Conservation (phyloP, 2,329 filamentous ascomycete species). For the Colletotrichum sp. region DNA sequence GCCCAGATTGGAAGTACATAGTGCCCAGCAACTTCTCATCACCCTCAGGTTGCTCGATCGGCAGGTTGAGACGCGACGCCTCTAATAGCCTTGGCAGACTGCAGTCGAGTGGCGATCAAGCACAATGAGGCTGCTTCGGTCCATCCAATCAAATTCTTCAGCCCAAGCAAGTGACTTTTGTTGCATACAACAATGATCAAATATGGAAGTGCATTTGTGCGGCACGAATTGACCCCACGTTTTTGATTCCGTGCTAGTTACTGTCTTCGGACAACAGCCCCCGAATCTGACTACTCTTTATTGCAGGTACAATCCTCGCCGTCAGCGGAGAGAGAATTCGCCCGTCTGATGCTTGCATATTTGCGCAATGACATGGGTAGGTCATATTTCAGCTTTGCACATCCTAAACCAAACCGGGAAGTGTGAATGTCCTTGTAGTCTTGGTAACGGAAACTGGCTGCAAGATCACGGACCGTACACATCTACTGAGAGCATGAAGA, state of each 20-base stretch:
- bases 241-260: accelerated
- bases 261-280: not conserved
- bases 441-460: not conserved
- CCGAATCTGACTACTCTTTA: not conserved
- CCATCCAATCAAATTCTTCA: not conserved
- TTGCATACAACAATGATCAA: not conserved
- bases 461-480: not conserved
- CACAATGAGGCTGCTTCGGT: not conserved
- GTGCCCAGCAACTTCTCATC: not conserved
- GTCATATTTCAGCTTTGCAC: not conserved
- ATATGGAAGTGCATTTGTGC: not conserved
- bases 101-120: not conserved
- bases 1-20: not conserved
- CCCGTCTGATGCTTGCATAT: not conserved
- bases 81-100: accelerated
- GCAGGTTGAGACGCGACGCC: not conserved
- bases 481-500: not conserved
- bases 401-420: not conserved
- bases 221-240: not conserved
- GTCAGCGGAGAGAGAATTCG: not conserved
- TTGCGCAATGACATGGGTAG: not conserved
- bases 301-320: not conserved
- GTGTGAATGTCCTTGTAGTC: no score
- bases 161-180: not conserved
- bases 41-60: not conserved